Conservation (phyloP, 2,329 filamentous ascomycete species). For the Penicillium polonicum region DNA sequence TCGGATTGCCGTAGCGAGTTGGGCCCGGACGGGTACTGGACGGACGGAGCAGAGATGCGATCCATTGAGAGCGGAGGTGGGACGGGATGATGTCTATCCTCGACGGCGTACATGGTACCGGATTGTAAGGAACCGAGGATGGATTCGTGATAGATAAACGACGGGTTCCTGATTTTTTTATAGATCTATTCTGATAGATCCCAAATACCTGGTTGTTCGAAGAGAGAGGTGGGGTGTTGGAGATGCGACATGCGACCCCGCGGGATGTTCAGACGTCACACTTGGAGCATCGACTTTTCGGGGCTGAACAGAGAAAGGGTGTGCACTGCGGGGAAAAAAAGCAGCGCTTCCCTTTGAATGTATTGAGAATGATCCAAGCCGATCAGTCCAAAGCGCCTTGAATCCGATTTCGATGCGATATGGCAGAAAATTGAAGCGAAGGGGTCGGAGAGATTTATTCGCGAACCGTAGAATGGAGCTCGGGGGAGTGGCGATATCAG, state of each 20-base stretch:
- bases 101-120: conserved; percentile 40
- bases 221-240: conserved; percentile 5
- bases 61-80: conserved; percentile 43
- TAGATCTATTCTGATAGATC: conserved; percentile 7
- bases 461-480: conserved; percentile 8
- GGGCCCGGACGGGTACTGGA: conserved; percentile 38
- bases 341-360: neutral
- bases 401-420: neutral
- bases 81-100: conserved; percentile 38
- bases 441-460: conserved; percentile 6
- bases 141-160: conserved; percentile 12
- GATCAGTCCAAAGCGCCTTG: neutral
- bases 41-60: conserved; percentile 38
- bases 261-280: conserved; percentile 27
- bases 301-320: conserved; percentile 5
- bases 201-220: conserved; percentile 1
- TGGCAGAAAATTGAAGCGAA: conserved; percentile 6
- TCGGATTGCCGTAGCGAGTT: conserved; percentile 33
- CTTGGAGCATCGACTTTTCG: conserved; percentile 32
- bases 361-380: neutral
- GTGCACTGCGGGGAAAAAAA: neutral
- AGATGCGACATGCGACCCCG: conserved; percentile 28
- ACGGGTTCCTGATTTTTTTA: conserved; percentile 9
- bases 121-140: conserved; percentile 27
- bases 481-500: conserved; percentile 11